Conservation (phyloP, 768 basidiomycete species). For the Podaxis rugospora region DNA sequence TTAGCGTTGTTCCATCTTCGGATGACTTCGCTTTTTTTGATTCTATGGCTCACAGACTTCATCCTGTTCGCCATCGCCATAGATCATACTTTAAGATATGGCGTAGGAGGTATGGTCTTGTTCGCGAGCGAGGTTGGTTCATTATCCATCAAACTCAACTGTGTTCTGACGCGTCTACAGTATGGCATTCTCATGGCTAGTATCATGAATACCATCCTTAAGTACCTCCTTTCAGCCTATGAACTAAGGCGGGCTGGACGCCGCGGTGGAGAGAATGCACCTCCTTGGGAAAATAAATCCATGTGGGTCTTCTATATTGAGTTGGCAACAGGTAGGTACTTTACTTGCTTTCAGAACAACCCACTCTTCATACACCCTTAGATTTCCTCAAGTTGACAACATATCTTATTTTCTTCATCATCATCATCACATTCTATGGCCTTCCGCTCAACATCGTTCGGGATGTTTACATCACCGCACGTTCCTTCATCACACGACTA, state of each 20-base stretch:
- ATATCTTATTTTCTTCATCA: conserved; percentile 89
- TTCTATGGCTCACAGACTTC: conserved; percentile 74
- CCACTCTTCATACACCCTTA: conserved; percentile 26
- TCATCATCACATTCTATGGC: conserved; percentile 93
- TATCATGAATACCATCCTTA: conserved; percentile 69
- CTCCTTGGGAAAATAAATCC: conserved; percentile 97
- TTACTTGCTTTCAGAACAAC: neutral
- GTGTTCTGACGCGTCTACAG: conserved; percentile 34
- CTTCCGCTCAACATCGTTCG: conserved; percentile 95
- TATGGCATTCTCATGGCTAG: conserved; percentile 87
- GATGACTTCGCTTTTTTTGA: conserved; percentile 65
- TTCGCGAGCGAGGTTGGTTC: conserved; percentile 86
- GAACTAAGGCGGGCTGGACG: conserved; percentile 78
- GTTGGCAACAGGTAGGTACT: conserved; percentile 70
- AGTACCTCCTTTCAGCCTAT: conserved; percentile 77
- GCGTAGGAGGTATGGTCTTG: conserved; percentile 88
- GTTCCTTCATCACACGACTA: conserved; percentile 85
- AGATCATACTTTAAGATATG: conserved; percentile 73
- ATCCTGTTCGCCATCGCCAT: conserved; percentile 77
- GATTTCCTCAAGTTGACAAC: conserved; percentile 93
- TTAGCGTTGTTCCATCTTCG: conserved; percentile 81
- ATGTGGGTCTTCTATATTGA: conserved; percentile 97
- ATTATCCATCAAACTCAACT: neutral
- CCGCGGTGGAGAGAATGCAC: conserved; percentile 78
- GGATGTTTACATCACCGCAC: conserved; percentile 93